These are phyloP conservation scores for Collybia sordida DNA, from an alignment of 768 basidiomycete genomes.

Conservation along the genomic window DNA sequence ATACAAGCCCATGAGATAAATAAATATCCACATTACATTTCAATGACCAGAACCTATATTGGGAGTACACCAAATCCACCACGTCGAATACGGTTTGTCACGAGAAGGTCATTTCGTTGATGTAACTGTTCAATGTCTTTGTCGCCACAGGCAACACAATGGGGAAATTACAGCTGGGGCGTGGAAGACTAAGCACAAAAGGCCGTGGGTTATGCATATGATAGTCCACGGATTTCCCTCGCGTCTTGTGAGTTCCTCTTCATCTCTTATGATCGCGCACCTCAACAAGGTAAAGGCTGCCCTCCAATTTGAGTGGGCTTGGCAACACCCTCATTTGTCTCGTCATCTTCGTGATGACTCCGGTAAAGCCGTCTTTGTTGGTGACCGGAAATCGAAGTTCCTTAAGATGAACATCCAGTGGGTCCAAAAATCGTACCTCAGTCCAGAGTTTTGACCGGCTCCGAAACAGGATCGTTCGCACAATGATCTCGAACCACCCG, in stretches of 20 bases:
- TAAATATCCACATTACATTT: neutral
- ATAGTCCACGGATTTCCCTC: conserved; percentile 84
- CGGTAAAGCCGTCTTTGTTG: conserved; percentile 38
- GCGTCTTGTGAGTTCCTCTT: conserved; percentile 38
- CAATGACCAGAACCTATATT: conserved; percentile 61
- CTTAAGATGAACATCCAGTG: conserved; percentile 50
- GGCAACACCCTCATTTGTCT: conserved; percentile 76
- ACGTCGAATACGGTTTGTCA: conserved; percentile 54
- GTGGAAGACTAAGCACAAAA: conserved; percentile 54
- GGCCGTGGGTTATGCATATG: conserved; percentile 86
- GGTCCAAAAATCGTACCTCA: conserved; percentile 14
- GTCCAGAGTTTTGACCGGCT: conserved; percentile 6
- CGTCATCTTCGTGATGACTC: conserved; percentile 55
- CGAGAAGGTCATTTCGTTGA: neutral
- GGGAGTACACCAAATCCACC: conserved; percentile 72
- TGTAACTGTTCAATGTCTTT: neutral
- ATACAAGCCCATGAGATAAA: too few relatives aligned
- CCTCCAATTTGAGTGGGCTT: conserved; percentile 81
- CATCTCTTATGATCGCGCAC: neutral
- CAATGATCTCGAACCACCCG: conserved; percentile 64
- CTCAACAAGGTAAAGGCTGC: conserved; percentile 47
- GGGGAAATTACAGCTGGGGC: conserved; percentile 74
- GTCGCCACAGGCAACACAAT: conserved; percentile 67
- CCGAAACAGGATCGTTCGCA: conserved; percentile 49
- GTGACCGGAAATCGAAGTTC: conserved; percentile 25